Conservation (phyloP, 2,329 filamentous ascomycete genomes). For the Tolypocladium ovalisporum region DNA sequence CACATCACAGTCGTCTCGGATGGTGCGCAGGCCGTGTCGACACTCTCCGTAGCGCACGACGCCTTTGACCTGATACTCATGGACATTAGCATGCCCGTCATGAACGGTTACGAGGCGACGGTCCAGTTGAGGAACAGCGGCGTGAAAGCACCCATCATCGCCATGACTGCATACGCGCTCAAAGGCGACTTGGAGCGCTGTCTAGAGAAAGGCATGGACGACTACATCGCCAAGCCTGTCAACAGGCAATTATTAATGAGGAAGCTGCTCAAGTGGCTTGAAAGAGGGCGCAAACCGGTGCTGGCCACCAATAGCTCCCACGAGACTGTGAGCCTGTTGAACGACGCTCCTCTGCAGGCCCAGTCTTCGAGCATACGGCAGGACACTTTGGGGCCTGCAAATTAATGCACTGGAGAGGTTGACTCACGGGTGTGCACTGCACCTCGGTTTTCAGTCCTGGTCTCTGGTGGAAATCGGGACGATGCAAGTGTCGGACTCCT, state of each 20-base stretch:
- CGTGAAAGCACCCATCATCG: conserved; percentile 43
- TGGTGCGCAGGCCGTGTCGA: conserved; percentile 9
- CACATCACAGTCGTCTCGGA: conserved; percentile 11
- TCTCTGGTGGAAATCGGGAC: no score
- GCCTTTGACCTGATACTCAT: conserved; percentile 17
- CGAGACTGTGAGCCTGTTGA: neutral
- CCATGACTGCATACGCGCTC: conserved; percentile 43
- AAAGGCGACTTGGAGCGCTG: conserved; percentile 44
- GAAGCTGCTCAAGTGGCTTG: conserved; percentile 14
- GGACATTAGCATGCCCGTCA: conserved; percentile 1
- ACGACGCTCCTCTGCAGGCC: neutral
- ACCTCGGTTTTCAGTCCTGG: neutral
- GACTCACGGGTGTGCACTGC: neutral
- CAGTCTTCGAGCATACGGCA: neutral
- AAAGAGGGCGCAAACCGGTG: neutral
- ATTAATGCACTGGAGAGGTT: neutral
- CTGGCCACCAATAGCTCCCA: neutral
- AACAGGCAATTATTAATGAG: conserved; percentile 18
- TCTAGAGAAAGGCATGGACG: conserved; percentile 42
- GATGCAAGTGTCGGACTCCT: neutral
- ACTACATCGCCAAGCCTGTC: conserved; percentile 44
- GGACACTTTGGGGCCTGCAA: no score
- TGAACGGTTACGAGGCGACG: conserved; percentile 2
- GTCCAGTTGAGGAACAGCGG: conserved; percentile 22
- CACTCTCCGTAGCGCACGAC: conserved; percentile 17